Evolutionary conservation across 179 eudicot species (phyloP), one percentile per base, ranked within the genome.

Genomic region (Amaranthus tricolor): DNA sequence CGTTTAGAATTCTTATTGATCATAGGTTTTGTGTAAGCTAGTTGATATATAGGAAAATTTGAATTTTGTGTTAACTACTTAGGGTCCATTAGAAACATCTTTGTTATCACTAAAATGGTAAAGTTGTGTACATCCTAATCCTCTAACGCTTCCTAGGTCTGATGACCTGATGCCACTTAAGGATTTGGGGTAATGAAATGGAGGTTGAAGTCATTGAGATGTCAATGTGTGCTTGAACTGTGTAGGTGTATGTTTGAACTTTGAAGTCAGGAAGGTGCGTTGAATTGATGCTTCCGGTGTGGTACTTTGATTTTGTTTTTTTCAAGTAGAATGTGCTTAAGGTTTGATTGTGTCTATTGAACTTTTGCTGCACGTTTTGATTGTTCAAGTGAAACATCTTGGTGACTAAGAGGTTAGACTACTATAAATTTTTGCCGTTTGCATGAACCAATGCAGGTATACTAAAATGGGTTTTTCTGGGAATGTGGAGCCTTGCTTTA

Each of bases 381-480:
- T 5, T 47, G 40, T 31, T 31, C 54, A 7, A 53, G 9, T 53
- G 14, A 7, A 52, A 21, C 1, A 6, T 8, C 5, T 14, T 50
- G 40, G 40, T 4, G 40, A 31, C 40, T 61, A 52, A 65, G 45
- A 19, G 45, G 45, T 45, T 31, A 31, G 53, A 62, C 31, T 59
- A 44, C 3, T 74, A 53, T 21, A 43, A 75, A 75, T 57, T 78
- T 70, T 56, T 24, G 43, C 71, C 49, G 31, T 31, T 16, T 20
- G 64, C 40, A 57, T 63, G 16, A 57, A 74, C 66, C 9, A 20
- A 66, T 82, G 80, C 89, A 94, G 97, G 91, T 94, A 92, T 84
- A 94, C 97, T 68, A 94, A 94, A 86, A 89, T 94, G 96, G 97
- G 98, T 12, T 94, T 92, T 84, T 96, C 98, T 67, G 96, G 98